Conservation (phyloP, 148 eudicot species). For the Rhododendron ovatum region DNA sequence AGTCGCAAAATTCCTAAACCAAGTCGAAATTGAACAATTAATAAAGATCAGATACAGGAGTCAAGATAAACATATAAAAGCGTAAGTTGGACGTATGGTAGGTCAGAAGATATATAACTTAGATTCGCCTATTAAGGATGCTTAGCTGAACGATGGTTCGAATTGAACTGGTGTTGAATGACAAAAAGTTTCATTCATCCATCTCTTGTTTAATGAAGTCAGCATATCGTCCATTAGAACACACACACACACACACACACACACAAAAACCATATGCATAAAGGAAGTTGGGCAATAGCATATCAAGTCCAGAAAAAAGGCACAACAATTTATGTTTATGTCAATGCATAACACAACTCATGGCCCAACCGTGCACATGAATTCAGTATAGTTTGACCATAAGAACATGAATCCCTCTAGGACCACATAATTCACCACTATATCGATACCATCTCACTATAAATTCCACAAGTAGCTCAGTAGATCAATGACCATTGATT, state of each 20-base stretch:
- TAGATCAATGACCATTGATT: neutral
- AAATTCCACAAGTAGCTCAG: neutral
- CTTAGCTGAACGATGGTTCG: neutral
- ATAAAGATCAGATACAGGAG: neutral
- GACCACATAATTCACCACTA: neutral
- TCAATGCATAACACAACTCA: neutral
- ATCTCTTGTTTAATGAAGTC: neutral
- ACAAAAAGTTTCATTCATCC: neutral
- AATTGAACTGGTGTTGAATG: neutral
- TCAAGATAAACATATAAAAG: neutral
- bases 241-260: neutral
- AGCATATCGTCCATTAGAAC: neutral
- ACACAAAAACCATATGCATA: neutral
- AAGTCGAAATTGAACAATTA: neutral
- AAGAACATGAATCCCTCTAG: neutral
- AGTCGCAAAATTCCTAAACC: neutral
- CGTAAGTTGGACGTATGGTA: neutral
- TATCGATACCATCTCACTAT: neutral
- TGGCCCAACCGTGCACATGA: slow-evolving; percentile 7
- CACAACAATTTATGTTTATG: neutral
- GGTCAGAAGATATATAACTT: neutral
- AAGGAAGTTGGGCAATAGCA: neutral
- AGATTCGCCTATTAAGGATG: neutral
- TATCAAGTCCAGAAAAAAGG: neutral
- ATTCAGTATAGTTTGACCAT: neutral